Evolutionary conservation across 345 rosid genomes (phyloP).

Genomic region (Melastoma malabathricum): DNA sequence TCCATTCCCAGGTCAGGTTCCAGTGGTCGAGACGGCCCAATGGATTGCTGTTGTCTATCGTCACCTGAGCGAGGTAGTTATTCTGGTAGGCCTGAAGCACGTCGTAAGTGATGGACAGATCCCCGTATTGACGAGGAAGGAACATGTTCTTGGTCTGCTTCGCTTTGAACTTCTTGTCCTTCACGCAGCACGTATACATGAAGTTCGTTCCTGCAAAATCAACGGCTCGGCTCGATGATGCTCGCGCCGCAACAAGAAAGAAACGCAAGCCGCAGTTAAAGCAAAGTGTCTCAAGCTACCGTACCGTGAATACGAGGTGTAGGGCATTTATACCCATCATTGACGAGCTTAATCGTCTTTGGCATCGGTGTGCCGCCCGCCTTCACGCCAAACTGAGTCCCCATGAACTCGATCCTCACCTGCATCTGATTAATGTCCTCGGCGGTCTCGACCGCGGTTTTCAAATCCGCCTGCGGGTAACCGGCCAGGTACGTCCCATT

Average conservation of each 20-base stretch:
- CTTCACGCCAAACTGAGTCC: constrained; percentile 64
- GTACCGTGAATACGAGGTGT: constrained; percentile 32
- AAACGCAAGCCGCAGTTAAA: background rate
- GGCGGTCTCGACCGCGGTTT: constrained; percentile 72
- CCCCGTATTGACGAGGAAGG: constrained; percentile 40
- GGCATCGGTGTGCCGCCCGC: constrained; percentile 61
- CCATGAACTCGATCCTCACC: constrained; percentile 37
- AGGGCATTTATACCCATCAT: constrained; percentile 68
- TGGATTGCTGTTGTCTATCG: constrained; percentile 59
- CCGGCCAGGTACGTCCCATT: constrained; percentile 72
- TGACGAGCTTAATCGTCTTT: constrained; percentile 34
- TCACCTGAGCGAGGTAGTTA: constrained; percentile 83
- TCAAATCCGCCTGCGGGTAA: constrained; percentile 35
- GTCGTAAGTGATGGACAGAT: constrained; percentile 56
- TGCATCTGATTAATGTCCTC: constrained; percentile 63
- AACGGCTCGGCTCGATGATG: background rate
- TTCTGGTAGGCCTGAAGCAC: constrained; percentile 47
- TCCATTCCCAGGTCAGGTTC: constrained; percentile 97
- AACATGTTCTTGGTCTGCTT: constrained; percentile 32
- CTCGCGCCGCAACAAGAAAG: background rate
- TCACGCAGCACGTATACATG: constrained; percentile 63
- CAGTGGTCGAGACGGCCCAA: constrained; percentile 78
- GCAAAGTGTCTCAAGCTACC: background rate
- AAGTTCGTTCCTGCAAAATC: constrained; percentile 27
- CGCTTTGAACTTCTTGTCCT: constrained; percentile 45